Base-by-base conservation (phyloP, 768 basidiomycete genomes). In the Serendipita indica region DNA sequence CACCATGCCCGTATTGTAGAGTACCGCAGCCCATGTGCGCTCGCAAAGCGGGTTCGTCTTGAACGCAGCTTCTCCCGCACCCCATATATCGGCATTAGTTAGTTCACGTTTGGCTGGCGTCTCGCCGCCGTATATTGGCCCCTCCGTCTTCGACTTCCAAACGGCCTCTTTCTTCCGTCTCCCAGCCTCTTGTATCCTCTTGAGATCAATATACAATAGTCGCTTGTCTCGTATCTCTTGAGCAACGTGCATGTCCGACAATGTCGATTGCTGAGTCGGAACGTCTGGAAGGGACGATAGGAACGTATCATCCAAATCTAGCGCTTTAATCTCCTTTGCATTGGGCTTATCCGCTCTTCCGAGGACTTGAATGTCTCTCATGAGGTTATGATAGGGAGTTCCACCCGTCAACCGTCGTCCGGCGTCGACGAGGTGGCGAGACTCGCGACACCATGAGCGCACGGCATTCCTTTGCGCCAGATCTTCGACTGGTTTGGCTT, bases 1-100 rank as follows among this genome's bases (percentile, higher is more conserved):
- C n/a, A 54, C 49, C 22, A 54, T 54, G 4, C 49, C 49, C 22
- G 49, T 54, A 30, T 54, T 54, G 32, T 54, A 54, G 10, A 54
- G 32, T 20, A 27, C 49, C 22, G 32, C 49, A 10, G 49, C 49
- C 49, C 49, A 54, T 7, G 49, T 54, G 10, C 49, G 49, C 30
- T 54, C 49, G 22, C 49, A 54, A 4, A 28, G 4, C 32, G 30
- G 20, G 32, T 54, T 54, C 22, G n/a, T 43, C 27, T 43, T 43
- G n/a, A 18, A 43, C n/a, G 18, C 7, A 7, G 27, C 27, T n/a
- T 43, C 41, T n/a, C n/a, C n/a, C 18, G 18, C 41, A 7, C 41
- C 41, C 41, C 41, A 43, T n/a, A 25, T 25, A 7, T n/a, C 41
- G 18, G 27, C 41, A 7, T 43, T 25, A 6, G 18, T n/a, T n/a